These are phyloP conservation scores for Pseudogymnoascus sp. DNA, from an alignment of 2,329 filamentous ascomycete species.

Conservation along the genomic window DNA sequence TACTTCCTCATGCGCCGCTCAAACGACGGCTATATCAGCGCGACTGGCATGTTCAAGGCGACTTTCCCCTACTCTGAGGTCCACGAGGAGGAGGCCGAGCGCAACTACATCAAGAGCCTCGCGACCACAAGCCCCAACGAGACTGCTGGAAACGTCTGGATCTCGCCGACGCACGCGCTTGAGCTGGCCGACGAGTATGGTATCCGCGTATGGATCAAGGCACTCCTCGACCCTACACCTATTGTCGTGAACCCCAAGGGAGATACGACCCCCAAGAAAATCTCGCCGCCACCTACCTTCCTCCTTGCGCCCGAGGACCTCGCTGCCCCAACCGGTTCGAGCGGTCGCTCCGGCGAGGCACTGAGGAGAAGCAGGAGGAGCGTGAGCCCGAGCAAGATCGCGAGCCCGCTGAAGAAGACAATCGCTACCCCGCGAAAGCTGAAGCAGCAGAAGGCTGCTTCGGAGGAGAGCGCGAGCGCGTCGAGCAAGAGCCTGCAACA, in stretches of 20 bases:
- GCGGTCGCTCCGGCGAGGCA: constrained; percentile 27
- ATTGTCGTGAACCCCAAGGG: constrained; percentile 47
- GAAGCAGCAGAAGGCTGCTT: constrained; percentile 42
- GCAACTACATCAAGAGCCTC: constrained; percentile 78
- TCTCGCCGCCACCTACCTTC: constrained; percentile 72
- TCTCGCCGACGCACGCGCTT: constrained; percentile 75
- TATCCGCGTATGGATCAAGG: constrained; percentile 80
- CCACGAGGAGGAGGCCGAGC: constrained; percentile 68
- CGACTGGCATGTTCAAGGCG: constrained; percentile 89
- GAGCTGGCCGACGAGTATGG: constrained; percentile 79
- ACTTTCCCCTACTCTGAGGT: constrained; percentile 73
- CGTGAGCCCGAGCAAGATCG: constrained; percentile 44
- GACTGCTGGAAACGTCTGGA: constrained; percentile 95
- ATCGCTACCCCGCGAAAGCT: constrained; percentile 37
- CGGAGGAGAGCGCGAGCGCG: constrained; percentile 42
- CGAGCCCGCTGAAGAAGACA: constrained; percentile 40
- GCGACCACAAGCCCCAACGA: constrained; percentile 79
- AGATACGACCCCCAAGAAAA: constrained; percentile 59
- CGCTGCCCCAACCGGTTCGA: constrained; percentile 32
- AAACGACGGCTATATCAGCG: constrained; percentile 76
- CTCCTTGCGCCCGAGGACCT: constrained; percentile 45
- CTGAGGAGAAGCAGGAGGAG: constrained; percentile 51
- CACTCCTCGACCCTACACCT: constrained; percentile 82
- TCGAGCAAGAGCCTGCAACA: constrained; percentile 43
- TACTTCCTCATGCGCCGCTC: constrained; percentile 96